phyloP scores from a whole-genome alignment of 2,329 filamentous ascomycete genomes.

The Aspergillus thermomutatus region DNA sequence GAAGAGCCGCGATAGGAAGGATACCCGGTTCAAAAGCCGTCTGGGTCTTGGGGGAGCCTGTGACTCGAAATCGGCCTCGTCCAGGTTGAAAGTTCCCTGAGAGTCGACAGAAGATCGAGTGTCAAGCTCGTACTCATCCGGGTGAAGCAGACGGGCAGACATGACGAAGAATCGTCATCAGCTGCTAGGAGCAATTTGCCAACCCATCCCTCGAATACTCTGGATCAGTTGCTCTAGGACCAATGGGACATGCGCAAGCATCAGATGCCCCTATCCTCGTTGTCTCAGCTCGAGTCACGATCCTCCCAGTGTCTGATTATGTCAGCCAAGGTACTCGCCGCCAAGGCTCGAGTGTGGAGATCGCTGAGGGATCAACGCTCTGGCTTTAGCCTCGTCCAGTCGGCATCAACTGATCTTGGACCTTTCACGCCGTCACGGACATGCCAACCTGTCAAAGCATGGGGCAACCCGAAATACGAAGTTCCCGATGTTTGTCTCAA shows the following conservation, averaged over 20 bases:
- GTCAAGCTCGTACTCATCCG: conserved; percentile 41
- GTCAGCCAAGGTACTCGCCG: not conserved
- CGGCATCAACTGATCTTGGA: not conserved
- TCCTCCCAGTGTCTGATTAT: not conserved
- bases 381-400: not conserved
- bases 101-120: conserved; percentile 39
- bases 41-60: conserved; percentile 28
- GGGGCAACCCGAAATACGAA: not conserved
- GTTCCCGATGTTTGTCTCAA: not conserved
- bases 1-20: conserved; percentile 29
- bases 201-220: conserved; percentile 15
- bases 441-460: not conserved
- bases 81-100: conserved; percentile 39
- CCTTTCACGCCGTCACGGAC: too few species aligned
- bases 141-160: conserved; percentile 37
- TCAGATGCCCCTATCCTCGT: not conserved
- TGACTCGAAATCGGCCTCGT: conserved; percentile 42
- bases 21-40: conserved; percentile 16
- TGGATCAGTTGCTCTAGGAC: conserved; percentile 1
- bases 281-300: not conserved
- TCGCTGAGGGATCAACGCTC: not conserved
- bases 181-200: conserved; percentile 5
- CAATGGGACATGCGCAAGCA: not conserved
- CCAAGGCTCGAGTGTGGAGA: not conserved
- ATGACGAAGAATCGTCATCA: conserved; percentile 24